Percentiles rank a stretch among this genome's conserved stretches.
phyloP scores from a whole-genome alignment of 2,329 filamentous ascomycete species.

The Fusarium bactridioides region DNA sequence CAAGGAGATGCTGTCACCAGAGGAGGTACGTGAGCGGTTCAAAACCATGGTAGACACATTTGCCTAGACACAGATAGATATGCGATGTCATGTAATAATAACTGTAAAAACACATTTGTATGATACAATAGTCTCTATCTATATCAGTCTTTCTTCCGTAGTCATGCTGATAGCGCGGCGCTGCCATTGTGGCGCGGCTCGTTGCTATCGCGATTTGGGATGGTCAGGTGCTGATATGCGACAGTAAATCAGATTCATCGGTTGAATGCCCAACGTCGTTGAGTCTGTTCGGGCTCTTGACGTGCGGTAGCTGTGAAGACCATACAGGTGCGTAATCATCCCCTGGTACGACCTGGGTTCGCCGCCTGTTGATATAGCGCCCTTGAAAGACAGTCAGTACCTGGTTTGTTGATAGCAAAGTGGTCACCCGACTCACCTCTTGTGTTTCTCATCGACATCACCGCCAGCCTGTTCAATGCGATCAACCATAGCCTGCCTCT shows the following conservation, averaged over 20 bases:
- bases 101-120: slow-evolving; percentile 10
- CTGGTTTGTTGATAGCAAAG: not conserved
- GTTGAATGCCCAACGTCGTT: not conserved
- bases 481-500: slow-evolving; percentile 65
- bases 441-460: slow-evolving; percentile 58
- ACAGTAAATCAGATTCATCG: not conserved
- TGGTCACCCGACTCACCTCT: slow-evolving; percentile 47
- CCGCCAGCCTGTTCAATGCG: slow-evolving; percentile 67
- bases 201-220: not conserved
- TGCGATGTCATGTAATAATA: slow-evolving; percentile 1
- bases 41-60: slow-evolving; percentile 57
- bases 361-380: slow-evolving; percentile 32
- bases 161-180: slow-evolving; percentile 5
- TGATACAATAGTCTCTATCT: not conserved
- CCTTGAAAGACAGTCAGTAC: slow-evolving; percentile 24
- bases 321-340: slow-evolving; percentile 3
- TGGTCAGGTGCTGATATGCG: not conserved
- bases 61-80: slow-evolving; percentile 47
- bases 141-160: not conserved
- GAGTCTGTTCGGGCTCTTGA: not conserved
- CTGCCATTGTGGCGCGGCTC: slow-evolving; percentile 4
- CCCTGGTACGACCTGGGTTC: slow-evolving; percentile 22
- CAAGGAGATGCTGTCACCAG: slow-evolving; percentile 54
- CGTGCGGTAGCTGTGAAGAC: not conserved
- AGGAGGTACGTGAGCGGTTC: slow-evolving; percentile 56